Base-by-base conservation (phyloP, 2,329 filamentous ascomycete species). In the Lachnellula arida region DNA sequence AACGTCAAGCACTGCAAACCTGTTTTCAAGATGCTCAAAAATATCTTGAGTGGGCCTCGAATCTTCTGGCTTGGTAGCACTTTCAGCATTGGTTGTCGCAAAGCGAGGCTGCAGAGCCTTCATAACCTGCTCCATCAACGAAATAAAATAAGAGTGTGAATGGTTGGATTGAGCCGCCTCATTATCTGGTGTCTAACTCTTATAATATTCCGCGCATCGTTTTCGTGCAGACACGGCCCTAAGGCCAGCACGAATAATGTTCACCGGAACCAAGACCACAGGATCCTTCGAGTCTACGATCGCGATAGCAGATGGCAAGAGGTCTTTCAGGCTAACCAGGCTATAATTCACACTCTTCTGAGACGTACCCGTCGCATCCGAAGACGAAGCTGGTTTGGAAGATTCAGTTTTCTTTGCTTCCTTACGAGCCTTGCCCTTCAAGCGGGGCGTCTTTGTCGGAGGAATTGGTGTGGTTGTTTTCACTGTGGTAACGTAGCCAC, bases 181-280 rank as follows among this genome's bases (percentile, higher is more conserved):
- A 9, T 34, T 15, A 39, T 58, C 51, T n/a, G 9, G 8, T 4
- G 39, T 54, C 4, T 25, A 37, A 11, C 15, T 35, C 25, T n/a
- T 14, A 44, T 58, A 60, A n/a, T 49, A 51, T 12, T 40, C 40
- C 9, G 49, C 44, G 15, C 46, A 56, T 40, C 47, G 40, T 39
- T 57, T 60, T 8, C 60, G 37, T 28, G 50, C 47, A 28, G 54
- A 52, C 14, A 63, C 43, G 0, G 60, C 58, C 5, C 56, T 47
- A 14, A 59, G 51, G 9, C 54, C 56, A 42, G 60, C 58, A 46
- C 46, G 50, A 42, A 60, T 49, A 22, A 63, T 54, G 4, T 37
- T 17, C 9, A 19, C n/a, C 17, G 58, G 60, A 5, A 59, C 42
- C 4, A 22, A 15, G 23, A 49, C 23, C 34, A 14, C n/a, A 15